Conservation (phyloP, 352 stramenopile species). For the Pythium aphanidermatum region DNA sequence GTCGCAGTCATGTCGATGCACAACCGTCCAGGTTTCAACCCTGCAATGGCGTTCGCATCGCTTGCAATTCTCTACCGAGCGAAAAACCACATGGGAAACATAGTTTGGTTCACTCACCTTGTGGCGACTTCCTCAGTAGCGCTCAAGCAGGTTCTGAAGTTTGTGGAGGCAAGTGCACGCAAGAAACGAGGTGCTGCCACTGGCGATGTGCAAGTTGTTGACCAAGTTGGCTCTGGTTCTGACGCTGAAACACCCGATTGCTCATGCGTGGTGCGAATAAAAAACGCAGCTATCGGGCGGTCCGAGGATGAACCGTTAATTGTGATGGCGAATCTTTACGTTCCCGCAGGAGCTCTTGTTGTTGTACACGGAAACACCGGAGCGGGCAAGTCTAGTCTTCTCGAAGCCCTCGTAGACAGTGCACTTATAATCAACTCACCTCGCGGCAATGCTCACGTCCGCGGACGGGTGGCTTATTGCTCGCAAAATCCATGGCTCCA, state of each 20-base stretch:
- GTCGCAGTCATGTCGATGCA: background rate
- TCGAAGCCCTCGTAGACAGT: conserved; percentile 15
- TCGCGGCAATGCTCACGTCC: conserved; percentile 6
- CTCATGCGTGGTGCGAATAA: background rate
- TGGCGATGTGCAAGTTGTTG: background rate
- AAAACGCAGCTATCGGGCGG: conserved; percentile 1
- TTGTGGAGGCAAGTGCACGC: background rate
- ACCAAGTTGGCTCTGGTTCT: background rate
- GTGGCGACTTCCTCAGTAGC: background rate
- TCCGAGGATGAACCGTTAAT: conserved; percentile 2
- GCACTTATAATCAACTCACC: conserved; percentile 1
- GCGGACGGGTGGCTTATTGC: conserved; percentile 28
- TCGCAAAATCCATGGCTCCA: conserved; percentile 88
- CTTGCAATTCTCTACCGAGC: conserved; percentile 3
- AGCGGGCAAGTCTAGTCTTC: conserved; percentile 22
- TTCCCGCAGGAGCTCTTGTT: conserved; percentile 14
- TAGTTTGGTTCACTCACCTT: background rate
- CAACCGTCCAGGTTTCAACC: background rate
- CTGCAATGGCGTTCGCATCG: conserved; percentile 6
- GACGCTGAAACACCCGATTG: background rate
- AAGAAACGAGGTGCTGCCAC: background rate
- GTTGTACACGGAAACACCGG: conserved; percentile 20
- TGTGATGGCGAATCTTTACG: conserved; percentile 1
- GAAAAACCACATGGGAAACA: background rate
- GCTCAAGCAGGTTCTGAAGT: conserved; percentile 2